Percentiles rank a stretch among this genome's conserved stretches.
Evolutionary conservation across 805 yeast species (phyloP).

Genomic region (Tetrapisispora iriomotensis): DNA sequence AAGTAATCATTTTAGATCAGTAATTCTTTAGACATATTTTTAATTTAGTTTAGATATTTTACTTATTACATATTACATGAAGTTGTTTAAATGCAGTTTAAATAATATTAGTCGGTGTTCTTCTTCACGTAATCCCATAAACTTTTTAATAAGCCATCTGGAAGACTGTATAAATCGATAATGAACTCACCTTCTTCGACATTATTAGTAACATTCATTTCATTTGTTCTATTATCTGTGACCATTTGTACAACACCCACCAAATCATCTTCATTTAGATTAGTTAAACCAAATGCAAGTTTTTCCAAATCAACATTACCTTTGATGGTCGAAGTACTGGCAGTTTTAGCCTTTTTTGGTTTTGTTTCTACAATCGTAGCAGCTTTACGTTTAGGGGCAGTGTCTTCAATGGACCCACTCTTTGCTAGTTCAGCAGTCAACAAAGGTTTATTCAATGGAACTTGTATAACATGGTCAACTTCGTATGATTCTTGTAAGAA

Average conservation of each 20-base stretch:
- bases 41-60: no score
- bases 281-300: constrained; percentile 81
- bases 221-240: constrained; percentile 87
- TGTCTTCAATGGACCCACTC: constrained; percentile 70
- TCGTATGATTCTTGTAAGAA: constrained; percentile 68
- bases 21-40: no score
- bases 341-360: constrained; percentile 43
- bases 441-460: constrained; percentile 67
- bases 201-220: constrained; percentile 91
- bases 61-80: not conserved
- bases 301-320: constrained; percentile 81
- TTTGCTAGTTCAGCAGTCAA: constrained; percentile 66
- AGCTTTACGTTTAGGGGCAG: constrained; percentile 22
- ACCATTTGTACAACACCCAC: constrained; percentile 96
- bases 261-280: constrained; percentile 83
- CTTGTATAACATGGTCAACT: constrained; percentile 64
- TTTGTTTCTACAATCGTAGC: constrained; percentile 29
- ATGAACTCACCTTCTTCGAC: constrained; percentile 96
- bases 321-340: constrained; percentile 38
- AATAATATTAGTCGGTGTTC: constrained; percentile 32
- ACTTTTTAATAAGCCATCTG: constrained; percentile 82
- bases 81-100: not conserved
- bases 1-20: no score
- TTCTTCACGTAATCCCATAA: constrained; percentile 90
- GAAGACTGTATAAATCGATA: constrained; percentile 88